phyloP scores from a whole-genome alignment of 768 basidiomycete species.

The Lentinula sp. region DNA sequence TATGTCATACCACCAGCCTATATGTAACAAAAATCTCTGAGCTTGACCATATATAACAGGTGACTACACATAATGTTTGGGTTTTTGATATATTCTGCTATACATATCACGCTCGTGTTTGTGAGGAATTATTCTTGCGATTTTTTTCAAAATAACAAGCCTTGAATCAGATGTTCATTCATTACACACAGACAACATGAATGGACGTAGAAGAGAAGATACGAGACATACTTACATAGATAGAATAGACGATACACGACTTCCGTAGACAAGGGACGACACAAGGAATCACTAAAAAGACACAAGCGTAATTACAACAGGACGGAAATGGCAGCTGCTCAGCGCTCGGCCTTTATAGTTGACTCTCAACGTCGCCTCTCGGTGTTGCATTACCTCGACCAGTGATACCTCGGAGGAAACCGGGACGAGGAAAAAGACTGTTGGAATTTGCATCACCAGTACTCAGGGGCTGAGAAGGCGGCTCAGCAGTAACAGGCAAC shows the following conservation, averaged over 20 bases:
- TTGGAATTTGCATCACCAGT: neutral
- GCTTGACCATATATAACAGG: too few species aligned
- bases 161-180: too few species aligned
- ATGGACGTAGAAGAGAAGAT: neutral
- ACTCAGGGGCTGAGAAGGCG: neutral
- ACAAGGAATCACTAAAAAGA: neutral
- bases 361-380: constrained; percentile 4
- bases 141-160: too few species aligned
- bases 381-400: neutral
- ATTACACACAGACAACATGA: neutral
- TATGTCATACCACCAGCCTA: too few species aligned
- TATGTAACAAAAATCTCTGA: too few species aligned
- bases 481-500: neutral
- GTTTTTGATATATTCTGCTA: too few species aligned
- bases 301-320: neutral
- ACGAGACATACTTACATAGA: neutral
- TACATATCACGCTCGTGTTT: neutral
- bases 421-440: neutral
- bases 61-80: too few species aligned
- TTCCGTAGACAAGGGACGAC: neutral
- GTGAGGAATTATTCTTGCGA: neutral
- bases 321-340: neutral
- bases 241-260: neutral
- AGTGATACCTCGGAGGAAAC: neutral
- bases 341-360: neutral